phyloP scores from a whole-genome alignment of 1,284 basidiomycete species.

The Melampsora abietis-canadensis region DNA sequence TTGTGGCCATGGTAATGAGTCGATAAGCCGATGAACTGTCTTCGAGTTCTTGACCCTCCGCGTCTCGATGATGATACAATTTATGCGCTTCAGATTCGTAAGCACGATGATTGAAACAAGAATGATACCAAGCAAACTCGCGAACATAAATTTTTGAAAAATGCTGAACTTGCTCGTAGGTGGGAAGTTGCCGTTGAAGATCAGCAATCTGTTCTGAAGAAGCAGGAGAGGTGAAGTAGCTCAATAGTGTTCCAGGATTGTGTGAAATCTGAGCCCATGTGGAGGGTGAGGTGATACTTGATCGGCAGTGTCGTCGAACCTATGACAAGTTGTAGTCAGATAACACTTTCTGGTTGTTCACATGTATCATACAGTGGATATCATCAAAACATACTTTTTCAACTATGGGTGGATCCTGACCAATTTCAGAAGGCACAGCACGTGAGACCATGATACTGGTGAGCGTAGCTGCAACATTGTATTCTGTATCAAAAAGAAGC shows the following conservation, averaged over 20 bases:
- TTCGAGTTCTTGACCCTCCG: not conserved
- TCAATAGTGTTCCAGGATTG: constrained; percentile 19
- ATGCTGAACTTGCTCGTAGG: constrained; percentile 19
- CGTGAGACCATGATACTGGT: constrained; percentile 4
- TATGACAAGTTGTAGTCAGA: not conserved
- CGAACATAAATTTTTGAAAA: constrained; percentile 18
- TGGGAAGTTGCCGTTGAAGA: constrained; percentile 18
- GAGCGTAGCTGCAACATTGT: constrained; percentile 6
- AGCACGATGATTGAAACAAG: constrained; percentile 25
- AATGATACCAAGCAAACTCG: constrained; percentile 39
- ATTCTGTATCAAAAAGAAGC: not conserved
- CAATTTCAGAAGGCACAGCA: not conserved
- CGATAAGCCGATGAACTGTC: constrained; percentile 3
- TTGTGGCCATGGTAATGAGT: constrained; percentile 32
- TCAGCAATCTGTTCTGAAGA: constrained; percentile 19
- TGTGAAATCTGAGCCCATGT: not conserved
- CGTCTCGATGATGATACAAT: constrained; percentile 12
- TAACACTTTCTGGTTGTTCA: no score
- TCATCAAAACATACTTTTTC: not conserved
- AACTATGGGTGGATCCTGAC: not conserved
- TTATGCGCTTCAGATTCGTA: constrained; percentile 8
- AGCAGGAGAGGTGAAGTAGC: constrained; percentile 14
- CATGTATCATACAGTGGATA: not conserved
- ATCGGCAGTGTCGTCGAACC: constrained; percentile 37
- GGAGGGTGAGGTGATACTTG: constrained; percentile 7